Evolutionary conservation across 768 basidiomycete genomes (phyloP).

Genomic region (Russula olivacea): DNA sequence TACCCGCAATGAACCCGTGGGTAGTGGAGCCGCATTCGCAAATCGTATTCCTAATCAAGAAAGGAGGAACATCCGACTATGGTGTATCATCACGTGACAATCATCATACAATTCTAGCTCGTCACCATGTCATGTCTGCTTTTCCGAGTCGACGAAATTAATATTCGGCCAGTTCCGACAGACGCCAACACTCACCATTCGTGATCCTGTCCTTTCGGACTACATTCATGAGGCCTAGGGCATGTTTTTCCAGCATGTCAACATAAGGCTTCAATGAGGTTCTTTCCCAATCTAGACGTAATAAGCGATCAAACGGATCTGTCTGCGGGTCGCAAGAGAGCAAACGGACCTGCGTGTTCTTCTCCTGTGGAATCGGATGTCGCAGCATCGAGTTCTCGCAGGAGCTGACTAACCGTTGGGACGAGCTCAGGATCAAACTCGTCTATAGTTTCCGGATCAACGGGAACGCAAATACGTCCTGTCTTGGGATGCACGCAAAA

Average conservation of each 20-base stretch:
- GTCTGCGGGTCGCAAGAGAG: background rate
- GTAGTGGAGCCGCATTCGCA: background rate
- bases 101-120: background rate
- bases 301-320: background rate
- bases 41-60: background rate
- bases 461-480: conserved; percentile 89
- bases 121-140: conserved; percentile 24
- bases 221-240: conserved; percentile 49
- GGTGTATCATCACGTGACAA: background rate
- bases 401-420: conserved; percentile 80
- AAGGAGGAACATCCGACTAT: background rate
- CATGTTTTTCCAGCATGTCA: conserved; percentile 81
- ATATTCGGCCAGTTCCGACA: background rate
- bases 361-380: conserved; percentile 22
- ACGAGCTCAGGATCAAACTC: conserved; percentile 80
- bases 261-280: conserved; percentile 89
- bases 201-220: conserved; percentile 45
- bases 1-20: background rate
- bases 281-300: conserved; percentile 63
- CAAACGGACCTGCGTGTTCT: conserved; percentile 21
- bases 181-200: conserved; percentile 31
- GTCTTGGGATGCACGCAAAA: conserved; percentile 98
- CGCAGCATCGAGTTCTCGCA: conserved; percentile 63
- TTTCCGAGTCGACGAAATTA: background rate
- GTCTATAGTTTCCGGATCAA: conserved; percentile 70